Percentiles rank a stretch among this genome's conserved stretches.
Evolutionary conservation across 2,329 filamentous ascomycete genomes (phyloP).

Genomic region (Hymenoscyphus albidus): DNA sequence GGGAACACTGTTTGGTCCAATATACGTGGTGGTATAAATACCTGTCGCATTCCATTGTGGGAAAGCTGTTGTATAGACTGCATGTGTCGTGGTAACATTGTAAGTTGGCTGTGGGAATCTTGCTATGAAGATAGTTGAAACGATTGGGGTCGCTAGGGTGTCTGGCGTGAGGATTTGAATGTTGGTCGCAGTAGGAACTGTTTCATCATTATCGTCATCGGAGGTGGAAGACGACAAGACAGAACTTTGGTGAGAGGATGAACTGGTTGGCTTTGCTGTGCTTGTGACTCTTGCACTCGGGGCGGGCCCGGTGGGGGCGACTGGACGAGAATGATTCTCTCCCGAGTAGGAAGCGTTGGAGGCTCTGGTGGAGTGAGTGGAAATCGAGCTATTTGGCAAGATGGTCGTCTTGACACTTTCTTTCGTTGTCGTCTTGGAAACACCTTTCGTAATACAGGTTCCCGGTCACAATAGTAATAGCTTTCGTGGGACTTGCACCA

Average conservation of each 20-base stretch:
- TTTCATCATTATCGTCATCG: not conserved
- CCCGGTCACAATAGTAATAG: conserved; percentile 20
- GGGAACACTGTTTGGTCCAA: not conserved
- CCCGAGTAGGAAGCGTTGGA: not conserved
- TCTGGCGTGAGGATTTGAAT: conserved; percentile 12
- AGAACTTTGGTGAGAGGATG: not conserved
- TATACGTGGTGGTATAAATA: not conserved
- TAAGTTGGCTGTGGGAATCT: conserved; percentile 17
- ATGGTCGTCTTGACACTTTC: not conserved
- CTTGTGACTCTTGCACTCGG: not conserved
- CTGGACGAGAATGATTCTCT: not conserved
- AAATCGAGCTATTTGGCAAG: not conserved
- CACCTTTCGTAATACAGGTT: conserved; percentile 13
- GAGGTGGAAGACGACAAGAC: not conserved
- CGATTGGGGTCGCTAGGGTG: conserved; percentile 7
- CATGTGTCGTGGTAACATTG: conserved; percentile 15
- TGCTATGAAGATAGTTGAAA: conserved; percentile 17
- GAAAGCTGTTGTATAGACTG: conserved; percentile 13
- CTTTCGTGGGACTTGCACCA: conserved; percentile 16
- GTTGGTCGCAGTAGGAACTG: not conserved
- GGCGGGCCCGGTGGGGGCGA: not conserved
- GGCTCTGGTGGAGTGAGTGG: not conserved
- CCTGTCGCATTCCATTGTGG: conserved; percentile 17
- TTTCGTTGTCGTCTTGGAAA: not conserved
- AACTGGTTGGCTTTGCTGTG: not conserved